Base-by-base conservation (phyloP, 495 filamentous ascomycete genomes). In the Aspergillus affinis region DNA sequence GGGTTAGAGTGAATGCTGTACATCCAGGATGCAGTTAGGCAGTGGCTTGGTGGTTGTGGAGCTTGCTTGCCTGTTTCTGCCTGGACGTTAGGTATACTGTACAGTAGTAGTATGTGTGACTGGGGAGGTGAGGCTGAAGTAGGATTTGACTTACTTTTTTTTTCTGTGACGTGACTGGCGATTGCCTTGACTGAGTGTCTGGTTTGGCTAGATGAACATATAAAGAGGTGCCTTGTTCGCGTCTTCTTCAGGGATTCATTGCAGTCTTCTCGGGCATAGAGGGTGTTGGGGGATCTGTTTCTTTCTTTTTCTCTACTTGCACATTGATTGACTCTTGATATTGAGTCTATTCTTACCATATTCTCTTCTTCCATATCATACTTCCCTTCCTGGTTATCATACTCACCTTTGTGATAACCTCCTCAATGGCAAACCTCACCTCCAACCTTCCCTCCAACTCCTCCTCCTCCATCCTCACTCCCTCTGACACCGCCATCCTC, bases 401-500 rank as follows among this genome's bases (percentile, higher is more conserved):
- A 23, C 45, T 55, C 57, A 48, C 32, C 32, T 23, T 27, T 15
- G 10, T 7, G 15, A 41, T 50, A 50, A 2, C n/a, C n/a, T 1
- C 26, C 21, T 17, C 15, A 57, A 49, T 61, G 41, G 20, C 36
- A 27, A n/a, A 26, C 23, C 76, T 73, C 60, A 57, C 62, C 26
- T 64, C 46, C 45, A 69, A 71, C 46, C 65, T 65, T 13, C 63
- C 58, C 13, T 48, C 68, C 44, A 61, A 69, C 3, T 17, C 51
- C 66, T 12, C 60, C 60, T 18, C 51, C 66, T 12, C 61, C 59
- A 4, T 58, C 65, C 0, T 62, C 0, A 52, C 44, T 44, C 53
- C 55, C 45, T 59, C 69, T 9, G 75, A 78, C 19, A 70, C 71
- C 1, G 68, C 65, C n/a, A 75, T 91, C n/a, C 78, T 93, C 17